Base-by-base conservation (phyloP, 192 early-diverging fungal species). In the Mortierella hygrophila region DNA sequence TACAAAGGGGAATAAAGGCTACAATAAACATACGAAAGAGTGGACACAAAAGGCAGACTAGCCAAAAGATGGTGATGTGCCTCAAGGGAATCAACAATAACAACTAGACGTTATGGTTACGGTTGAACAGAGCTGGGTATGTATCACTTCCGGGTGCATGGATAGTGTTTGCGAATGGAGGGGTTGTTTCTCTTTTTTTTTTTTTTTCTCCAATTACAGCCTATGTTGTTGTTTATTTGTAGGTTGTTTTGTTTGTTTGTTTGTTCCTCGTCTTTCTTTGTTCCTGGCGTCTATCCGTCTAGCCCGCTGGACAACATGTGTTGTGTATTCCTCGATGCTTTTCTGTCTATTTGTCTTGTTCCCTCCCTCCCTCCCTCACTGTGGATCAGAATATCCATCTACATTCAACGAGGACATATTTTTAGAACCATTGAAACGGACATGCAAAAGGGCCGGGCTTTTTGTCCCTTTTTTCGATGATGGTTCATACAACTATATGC, bases 401-500 rank as follows among this genome's bases (percentile, higher is more conserved):
- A 57, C 55, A 57, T n/a, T 52, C 18, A 52, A 20, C 18, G 18
- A 13, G n/a, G 55, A 10, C 55, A 57, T 57, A 57, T 57, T 57
- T 57, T 26, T 57, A 57, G 55, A 57, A 57, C 23, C 55, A 57
- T 57, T 57, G 54, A n/a, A 57, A 57, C 54, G 54, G 54, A 57
- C 54, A 57, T 57, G 55, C 55, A 57, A 57, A n/a, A 57, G 55
- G 55, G 55, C 55, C 55, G 8, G 55, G 55, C 55, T 57, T 57
- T 57, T 57, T 57, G 8, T n/a, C 8, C 55, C n/a, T 26, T 57
- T 57, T 57, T 57, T 8, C 6, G 13, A 2, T 26, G 21, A n/a
- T 57, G 21, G 21, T 75, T 75, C 60, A 63, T 75, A 75, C 35
- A 75, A 75, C 46, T 47, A 44, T 69, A 35, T 69, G 1, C 23